Percentiles rank a stretch among this genome's conserved stretches.
Evolutionary conservation across 2,329 filamentous ascomycete genomes (phyloP).

Genomic region (Taxawa tesnikishii): DNA sequence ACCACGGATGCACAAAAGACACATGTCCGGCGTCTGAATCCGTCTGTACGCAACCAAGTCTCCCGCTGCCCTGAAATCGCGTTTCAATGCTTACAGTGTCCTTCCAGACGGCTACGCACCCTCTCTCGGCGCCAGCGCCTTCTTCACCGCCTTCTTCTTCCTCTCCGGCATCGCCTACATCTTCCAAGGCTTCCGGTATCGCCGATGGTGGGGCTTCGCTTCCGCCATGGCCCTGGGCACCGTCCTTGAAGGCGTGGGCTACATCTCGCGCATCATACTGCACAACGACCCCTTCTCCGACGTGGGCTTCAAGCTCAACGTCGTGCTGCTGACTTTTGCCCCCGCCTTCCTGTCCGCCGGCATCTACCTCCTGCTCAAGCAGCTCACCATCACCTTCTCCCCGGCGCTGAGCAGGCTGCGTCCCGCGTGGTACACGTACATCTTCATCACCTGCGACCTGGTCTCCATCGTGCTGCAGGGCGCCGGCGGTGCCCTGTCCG

Average conservation of each 20-base stretch:
- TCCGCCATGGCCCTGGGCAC: slow-evolving; percentile 28
- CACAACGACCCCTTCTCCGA: slow-evolving; percentile 29
- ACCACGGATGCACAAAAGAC: not conserved
- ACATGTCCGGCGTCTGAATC: not conserved
- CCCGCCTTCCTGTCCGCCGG: slow-evolving; percentile 33
- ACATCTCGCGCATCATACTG: slow-evolving; percentile 29
- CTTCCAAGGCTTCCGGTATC: slow-evolving; percentile 20
- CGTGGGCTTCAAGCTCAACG: slow-evolving; percentile 28
- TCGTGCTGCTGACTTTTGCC: slow-evolving; percentile 30
- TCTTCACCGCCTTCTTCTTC: slow-evolving; percentile 26
- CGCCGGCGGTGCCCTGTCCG: slow-evolving; percentile 44
- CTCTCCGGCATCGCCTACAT: slow-evolving; percentile 18
- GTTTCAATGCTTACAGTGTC: no score
- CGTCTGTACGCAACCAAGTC: not conserved
- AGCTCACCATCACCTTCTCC: slow-evolving; percentile 30
- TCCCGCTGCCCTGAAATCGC: not conserved
- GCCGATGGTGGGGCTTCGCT: slow-evolving; percentile 27
- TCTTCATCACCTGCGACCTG: slow-evolving; percentile 49
- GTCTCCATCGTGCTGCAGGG: slow-evolving; percentile 48
- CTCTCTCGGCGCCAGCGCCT: slow-evolving; percentile 22
- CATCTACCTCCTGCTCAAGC: slow-evolving; percentile 33
- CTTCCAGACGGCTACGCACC: slow-evolving; percentile 21
- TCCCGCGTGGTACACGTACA: slow-evolving; percentile 31
- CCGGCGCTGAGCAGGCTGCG: slow-evolving; percentile 15
- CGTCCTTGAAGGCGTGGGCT: slow-evolving; percentile 29